Evolutionary conservation across 1,284 basidiomycete species (phyloP).

Genomic region (Limonomyces culmigenus): DNA sequence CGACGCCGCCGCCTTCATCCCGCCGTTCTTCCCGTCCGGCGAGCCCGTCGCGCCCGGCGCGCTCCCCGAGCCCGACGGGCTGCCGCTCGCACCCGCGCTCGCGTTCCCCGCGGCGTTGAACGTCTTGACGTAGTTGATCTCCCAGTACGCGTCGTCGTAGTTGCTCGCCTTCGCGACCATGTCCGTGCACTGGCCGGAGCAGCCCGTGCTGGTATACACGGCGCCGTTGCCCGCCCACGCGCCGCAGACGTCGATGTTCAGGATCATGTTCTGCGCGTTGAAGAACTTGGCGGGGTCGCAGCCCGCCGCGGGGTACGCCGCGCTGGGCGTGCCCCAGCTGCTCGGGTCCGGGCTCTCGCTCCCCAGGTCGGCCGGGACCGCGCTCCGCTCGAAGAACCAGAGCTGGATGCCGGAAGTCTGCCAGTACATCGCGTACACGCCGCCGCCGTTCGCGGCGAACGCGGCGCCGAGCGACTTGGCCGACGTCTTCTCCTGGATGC

Average conservation of each 20-base stretch:
- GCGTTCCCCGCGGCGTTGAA: constrained; percentile 1
- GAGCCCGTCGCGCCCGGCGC: not conserved
- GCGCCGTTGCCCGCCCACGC: constrained; percentile 26
- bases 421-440: not conserved
- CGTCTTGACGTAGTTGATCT: constrained; percentile 35
- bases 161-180: constrained; percentile 49
- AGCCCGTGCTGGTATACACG: constrained; percentile 48
- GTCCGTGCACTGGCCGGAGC: constrained; percentile 52
- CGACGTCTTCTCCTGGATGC: not conserved
- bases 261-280: constrained; percentile 45
- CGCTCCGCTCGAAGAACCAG: constrained; percentile 56
- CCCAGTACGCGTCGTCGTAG: constrained; percentile 64
- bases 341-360: constrained; percentile 40
- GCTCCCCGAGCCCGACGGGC: constrained; percentile 1
- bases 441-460: not conserved
- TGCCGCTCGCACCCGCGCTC: not conserved
- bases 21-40: not conserved
- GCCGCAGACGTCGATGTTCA: constrained; percentile 65
- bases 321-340: constrained; percentile 47
- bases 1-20: not conserved
- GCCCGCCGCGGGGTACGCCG: constrained; percentile 42
- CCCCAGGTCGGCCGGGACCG: constrained; percentile 33
- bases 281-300: constrained; percentile 50
- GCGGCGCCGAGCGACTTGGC: not conserved
- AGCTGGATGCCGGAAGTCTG: constrained; percentile 14